A percentile compares a stretch with the other conserved stretches of the same genome.
These are phyloP conservation scores for Hortiboletus campestris DNA, from an alignment of 768 basidiomycete species.

Conservation along the genomic window DNA sequence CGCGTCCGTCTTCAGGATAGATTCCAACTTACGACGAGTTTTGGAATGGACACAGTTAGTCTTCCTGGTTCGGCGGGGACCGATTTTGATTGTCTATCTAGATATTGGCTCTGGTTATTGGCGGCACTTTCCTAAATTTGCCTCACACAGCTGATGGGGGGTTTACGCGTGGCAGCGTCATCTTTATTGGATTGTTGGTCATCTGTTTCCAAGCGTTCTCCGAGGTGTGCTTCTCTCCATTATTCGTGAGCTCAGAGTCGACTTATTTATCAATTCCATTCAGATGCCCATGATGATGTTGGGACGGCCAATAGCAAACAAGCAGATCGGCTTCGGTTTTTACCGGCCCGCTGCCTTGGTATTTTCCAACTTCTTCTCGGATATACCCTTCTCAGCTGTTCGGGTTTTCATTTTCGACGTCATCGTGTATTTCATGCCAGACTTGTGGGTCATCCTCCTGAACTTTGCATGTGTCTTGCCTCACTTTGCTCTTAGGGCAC, in stretches of 20 bases:
- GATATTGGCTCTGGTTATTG: conserved; percentile 54
- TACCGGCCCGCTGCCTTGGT: conserved; percentile 66
- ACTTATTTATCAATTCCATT: conserved; percentile 1
- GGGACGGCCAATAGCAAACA: conserved; percentile 72
- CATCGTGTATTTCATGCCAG: conserved; percentile 67
- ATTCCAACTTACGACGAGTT: conserved; percentile 76
- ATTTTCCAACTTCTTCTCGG: conserved; percentile 64
- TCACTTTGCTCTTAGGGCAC: conserved; percentile 22
- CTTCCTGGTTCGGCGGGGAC: not conserved
- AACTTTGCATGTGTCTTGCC: conserved; percentile 16
- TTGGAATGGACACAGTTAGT: conserved; percentile 56
- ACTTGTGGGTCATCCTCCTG: conserved; percentile 38
- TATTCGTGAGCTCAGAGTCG: not conserved
- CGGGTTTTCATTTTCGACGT: conserved; percentile 61
- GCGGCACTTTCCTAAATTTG: conserved; percentile 71
- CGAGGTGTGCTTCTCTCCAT: conserved; percentile 45
- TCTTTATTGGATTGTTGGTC: conserved; percentile 68
- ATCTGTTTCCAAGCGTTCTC: conserved; percentile 71
- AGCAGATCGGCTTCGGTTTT: conserved; percentile 64
- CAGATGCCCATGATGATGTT: conserved; percentile 75
- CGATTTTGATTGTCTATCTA: conserved; percentile 1
- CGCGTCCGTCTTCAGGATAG: conserved; percentile 69
- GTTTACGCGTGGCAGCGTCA: conserved; percentile 83
- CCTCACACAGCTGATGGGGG: conserved; percentile 74
- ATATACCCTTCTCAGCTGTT: conserved; percentile 64